Base-by-base conservation (phyloP, 768 basidiomycete species). In the Suillus weaverae region DNA sequence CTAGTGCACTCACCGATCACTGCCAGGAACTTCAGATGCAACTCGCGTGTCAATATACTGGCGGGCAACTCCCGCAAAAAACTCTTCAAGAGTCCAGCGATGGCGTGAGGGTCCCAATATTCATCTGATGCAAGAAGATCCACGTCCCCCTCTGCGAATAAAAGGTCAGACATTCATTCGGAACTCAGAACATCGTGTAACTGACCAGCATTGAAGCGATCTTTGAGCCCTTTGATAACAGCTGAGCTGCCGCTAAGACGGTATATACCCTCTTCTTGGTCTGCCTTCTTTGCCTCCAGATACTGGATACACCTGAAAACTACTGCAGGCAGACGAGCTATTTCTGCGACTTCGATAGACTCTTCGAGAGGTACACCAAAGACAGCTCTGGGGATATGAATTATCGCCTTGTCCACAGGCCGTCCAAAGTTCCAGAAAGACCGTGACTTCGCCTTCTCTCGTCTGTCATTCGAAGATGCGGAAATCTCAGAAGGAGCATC, bases 181-280 rank as follows among this genome's bases (percentile, higher is more conserved):
- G 43, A n/a, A 60, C 68, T 62, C 22, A 65, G 48, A 66, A 62
- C 41, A 51, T 36, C 43, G 48, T 51, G 33, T 48, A 3, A 79
- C 88, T 67, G 70, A 94, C 95, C 94, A 66, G 81, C 75, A 73
- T 99, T 98, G 80, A 99, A 99, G 65, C 89, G 86, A 73, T 99
- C 97, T 73, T 91, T 94, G 51, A 99, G 81, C 60, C 81, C 86
- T 80, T 97, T 97, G 81, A 99, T 95, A 64, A 97, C 95, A 39
- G 95, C 92, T 67, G 94, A 93, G 75, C 94, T 95, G 30, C 96
- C 96, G 73, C 92, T 95, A 65, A 99, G 79, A 65, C 97, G 89
- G 79, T 98, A 99, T 65, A 99, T 97, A 39, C 97, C 97, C 77
- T 99, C 97, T 73, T 99, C 97, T 69, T 92, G 88, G 66, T 98